These are phyloP conservation scores for Fusarium chaquense DNA, from an alignment of 2,329 filamentous ascomycete genomes.

Conservation along the genomic window DNA sequence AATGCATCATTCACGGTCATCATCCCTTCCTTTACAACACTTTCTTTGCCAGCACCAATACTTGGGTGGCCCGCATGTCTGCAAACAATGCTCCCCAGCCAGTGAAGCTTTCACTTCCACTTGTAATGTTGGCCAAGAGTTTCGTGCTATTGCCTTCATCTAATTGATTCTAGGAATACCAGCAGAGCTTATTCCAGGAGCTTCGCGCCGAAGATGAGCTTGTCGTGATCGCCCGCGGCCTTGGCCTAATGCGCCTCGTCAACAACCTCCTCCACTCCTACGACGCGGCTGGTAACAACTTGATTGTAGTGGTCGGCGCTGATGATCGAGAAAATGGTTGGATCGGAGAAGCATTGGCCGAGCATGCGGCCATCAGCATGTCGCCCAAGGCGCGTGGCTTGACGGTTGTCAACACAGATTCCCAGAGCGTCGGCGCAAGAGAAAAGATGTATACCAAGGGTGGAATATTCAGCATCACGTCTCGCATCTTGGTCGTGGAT, in stretches of 20 bases:
- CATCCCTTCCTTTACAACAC: conserved; percentile 28
- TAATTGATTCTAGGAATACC: conserved; percentile 75
- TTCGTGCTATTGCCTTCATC: neutral
- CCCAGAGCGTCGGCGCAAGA: conserved; percentile 85
- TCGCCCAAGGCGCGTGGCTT: conserved; percentile 85
- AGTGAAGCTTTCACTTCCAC: conserved; percentile 83
- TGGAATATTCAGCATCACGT: conserved; percentile 95
- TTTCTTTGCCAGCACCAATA: conserved; percentile 27
- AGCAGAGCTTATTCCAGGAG: conserved; percentile 94
- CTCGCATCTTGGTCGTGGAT: conserved; percentile 93
- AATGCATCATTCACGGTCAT: conserved; percentile 33
- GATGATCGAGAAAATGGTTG: conserved; percentile 95
- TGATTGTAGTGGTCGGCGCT: conserved; percentile 89
- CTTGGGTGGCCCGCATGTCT: conserved; percentile 59
- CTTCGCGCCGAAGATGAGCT: conserved; percentile 92
- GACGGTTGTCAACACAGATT: conserved; percentile 93
- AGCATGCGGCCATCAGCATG: conserved; percentile 92
- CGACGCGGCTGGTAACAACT: conserved; percentile 93
- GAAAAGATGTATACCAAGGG: conserved; percentile 93
- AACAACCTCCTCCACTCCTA: conserved; percentile 98
- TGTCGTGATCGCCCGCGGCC: conserved; percentile 88
- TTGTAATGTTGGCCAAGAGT: conserved; percentile 46
- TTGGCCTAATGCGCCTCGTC: conserved; percentile 90
- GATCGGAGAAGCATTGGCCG: conserved; percentile 95
- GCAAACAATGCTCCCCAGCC: conserved; percentile 69